Base-by-base conservation (phyloP, 306 rosid species). In the Gleditsia sinensis region DNA sequence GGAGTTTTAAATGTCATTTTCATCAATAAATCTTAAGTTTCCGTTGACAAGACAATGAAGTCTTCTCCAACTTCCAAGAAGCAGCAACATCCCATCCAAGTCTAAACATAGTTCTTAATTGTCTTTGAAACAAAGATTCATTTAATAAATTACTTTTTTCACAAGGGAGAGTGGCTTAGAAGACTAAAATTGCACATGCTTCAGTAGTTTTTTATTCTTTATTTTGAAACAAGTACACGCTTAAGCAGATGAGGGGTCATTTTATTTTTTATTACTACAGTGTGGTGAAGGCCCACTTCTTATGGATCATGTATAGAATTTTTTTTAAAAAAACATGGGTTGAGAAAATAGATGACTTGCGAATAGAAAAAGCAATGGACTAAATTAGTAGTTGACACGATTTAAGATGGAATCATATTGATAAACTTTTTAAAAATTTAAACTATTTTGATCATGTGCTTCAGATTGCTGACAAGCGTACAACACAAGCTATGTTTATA, bases 61-160 rank as follows among this genome's bases (percentile, higher is more conserved):
- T 75, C 49, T 59, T 30, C 67, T 74, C 81, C 81, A 77, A 78
- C 74, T 75, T 71, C 82, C 70, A 73, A 61, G 69, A 75, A 72
- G 21, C 79, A 50, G 36, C 81, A 65, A 68, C 64, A 53, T 62
- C 72, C 28, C 46, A 75, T 23, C 32, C 5, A 53, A 46, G 33
- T 36, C 46, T 67, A 67, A 69, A 37, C 5, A 54, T 56, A 23
- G 68, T 68, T 56, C 51, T 36, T 46, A 65, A 39, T 36, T 82
- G 36, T 73, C 75, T 69, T 75, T 56, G 79, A 60, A 66, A 56
- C 62, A 61, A 66, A 69, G 61, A 78, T 63, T 60, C 59, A 25
- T 71, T 54, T 20, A 80, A 46, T 79, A 43, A 75, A 57, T 61
- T 24, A 8, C 32, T 82, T 50, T 56, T 61, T 72, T 32, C n/a